Evolutionary conservation across 108 stramenopile genomes (phyloP).

Genomic region (Fragilaria crotonensis): DNA sequence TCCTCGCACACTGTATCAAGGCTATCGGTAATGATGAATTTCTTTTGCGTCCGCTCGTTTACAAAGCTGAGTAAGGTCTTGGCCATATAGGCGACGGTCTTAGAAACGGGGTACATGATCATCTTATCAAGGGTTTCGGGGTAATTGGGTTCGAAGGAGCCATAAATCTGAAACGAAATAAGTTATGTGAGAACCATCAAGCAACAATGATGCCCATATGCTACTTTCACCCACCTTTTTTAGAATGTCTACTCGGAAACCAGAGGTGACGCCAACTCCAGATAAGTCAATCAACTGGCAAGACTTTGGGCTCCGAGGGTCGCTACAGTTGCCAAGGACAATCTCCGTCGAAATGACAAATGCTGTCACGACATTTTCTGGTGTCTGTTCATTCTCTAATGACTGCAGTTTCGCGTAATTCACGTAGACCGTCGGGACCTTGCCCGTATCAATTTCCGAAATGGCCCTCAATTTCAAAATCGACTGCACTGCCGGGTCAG

Average conservation of each 20-base stretch:
- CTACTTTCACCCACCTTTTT: slow-evolving; percentile 26
- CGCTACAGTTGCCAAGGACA: slow-evolving; percentile 42
- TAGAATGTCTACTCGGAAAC: slow-evolving; percentile 53
- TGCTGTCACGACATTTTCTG: slow-evolving; percentile 60
- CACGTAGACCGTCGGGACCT: slow-evolving; percentile 60
- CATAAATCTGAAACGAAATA: slow-evolving; percentile 33
- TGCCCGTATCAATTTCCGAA: slow-evolving; percentile 49
- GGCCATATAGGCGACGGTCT: slow-evolving; percentile 29
- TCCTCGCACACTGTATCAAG: slow-evolving; percentile 61
- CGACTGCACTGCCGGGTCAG: slow-evolving; percentile 42
- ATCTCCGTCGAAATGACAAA: slow-evolving; percentile 78
- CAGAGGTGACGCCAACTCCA: slow-evolving; percentile 51
- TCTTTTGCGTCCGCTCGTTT: slow-evolving; percentile 73
- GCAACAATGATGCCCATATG: too few species aligned
- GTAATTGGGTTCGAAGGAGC: slow-evolving; percentile 73
- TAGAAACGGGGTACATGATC: slow-evolving; percentile 80
- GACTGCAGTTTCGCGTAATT: slow-evolving; percentile 62
- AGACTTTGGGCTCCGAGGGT: slow-evolving; percentile 57
- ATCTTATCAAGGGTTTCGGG: slow-evolving; percentile 69
- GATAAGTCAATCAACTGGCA: slow-evolving; percentile 76
- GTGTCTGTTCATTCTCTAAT: slow-evolving; percentile 28
- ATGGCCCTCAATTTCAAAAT: slow-evolving; percentile 57
- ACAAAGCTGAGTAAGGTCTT: slow-evolving; percentile 64
- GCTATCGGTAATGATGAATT: slow-evolving; percentile 75
- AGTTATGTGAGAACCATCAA: too few species aligned